Conservation (phyloP, 768 basidiomycete genomes). For the Podaxis sp. region DNA sequence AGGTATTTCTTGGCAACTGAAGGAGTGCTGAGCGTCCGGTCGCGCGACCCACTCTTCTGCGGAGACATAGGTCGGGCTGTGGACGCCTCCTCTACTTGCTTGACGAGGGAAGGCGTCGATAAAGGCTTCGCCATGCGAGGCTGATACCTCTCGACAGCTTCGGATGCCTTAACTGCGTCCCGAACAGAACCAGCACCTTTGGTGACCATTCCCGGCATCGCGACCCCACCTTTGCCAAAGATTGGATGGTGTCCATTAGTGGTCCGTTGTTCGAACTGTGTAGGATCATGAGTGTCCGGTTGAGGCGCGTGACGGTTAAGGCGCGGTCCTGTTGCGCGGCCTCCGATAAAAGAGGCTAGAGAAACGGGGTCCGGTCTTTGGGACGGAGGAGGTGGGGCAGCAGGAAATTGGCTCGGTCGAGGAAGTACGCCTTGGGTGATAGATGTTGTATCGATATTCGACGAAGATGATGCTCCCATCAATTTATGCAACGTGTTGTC, state of each 20-base stretch:
- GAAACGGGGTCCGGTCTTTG: conserved; percentile 55
- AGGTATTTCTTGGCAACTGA: conserved; percentile 20
- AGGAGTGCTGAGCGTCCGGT: conserved; percentile 9
- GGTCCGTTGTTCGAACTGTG: conserved; percentile 62
- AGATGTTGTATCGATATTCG: conserved; percentile 9
- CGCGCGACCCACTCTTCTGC: conserved; percentile 14
- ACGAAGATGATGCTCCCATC: conserved; percentile 24
- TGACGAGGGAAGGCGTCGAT: conserved; percentile 3
- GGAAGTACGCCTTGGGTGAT: conserved; percentile 18
- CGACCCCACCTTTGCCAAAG: conserved; percentile 72
- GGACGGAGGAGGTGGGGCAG: conserved; percentile 17
- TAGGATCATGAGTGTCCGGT: conserved; percentile 60
- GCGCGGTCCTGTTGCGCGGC: conserved; percentile 70
- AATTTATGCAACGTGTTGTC: conserved; percentile 47
- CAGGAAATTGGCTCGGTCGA: conserved; percentile 18
- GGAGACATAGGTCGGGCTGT: conserved; percentile 14
- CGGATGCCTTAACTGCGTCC: conserved; percentile 14
- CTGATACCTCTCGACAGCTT: conserved; percentile 17
- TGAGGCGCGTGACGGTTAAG: conserved; percentile 75
- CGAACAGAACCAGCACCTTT: conserved; percentile 14
- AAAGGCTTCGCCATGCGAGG: conserved; percentile 14
- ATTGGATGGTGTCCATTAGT: conserved; percentile 65
- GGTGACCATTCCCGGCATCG: conserved; percentile 68
- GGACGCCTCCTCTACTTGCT: not conserved
- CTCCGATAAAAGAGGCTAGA: conserved; percentile 80